These are phyloP conservation scores for Botrytis elliptica DNA, from an alignment of 2,329 filamentous ascomycete genomes.

Conservation along the genomic window DNA sequence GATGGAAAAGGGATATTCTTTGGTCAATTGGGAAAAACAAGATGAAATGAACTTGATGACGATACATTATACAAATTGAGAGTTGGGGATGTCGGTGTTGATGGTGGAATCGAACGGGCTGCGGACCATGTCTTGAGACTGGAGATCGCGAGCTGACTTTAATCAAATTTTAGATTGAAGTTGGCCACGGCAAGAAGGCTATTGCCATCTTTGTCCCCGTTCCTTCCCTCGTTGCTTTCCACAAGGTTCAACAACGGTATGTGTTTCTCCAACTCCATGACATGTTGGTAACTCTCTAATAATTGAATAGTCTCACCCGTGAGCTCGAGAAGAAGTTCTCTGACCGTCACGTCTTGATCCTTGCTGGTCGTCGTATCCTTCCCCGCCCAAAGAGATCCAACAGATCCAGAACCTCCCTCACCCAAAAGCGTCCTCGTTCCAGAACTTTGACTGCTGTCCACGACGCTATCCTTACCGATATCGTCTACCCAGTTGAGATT, in stretches of 20 bases:
- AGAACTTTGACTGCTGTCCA: slow-evolving; percentile 98
- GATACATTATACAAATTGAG: slow-evolving; percentile 26
- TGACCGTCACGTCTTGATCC: slow-evolving; percentile 98
- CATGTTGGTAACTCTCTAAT: slow-evolving; percentile 6
- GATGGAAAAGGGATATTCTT: slow-evolving; percentile 7
- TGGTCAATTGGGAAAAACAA: slow-evolving; percentile 20
- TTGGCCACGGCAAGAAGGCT: slow-evolving; percentile 99
- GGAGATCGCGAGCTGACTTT: slow-evolving; percentile 76
- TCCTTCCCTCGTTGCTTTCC: slow-evolving; percentile 96
- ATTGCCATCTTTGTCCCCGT: slow-evolving; percentile 99
- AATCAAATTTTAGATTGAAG: slow-evolving; percentile 84
- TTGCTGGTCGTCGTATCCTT: slow-evolving; percentile 97
- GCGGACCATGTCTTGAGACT: slow-evolving; percentile 60
- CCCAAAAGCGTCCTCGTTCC: slow-evolving; percentile 97
- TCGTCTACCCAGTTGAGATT: slow-evolving; percentile 99
- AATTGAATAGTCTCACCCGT: slow-evolving; percentile 76
- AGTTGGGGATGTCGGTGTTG: slow-evolving; percentile 35
- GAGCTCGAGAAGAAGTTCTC: slow-evolving; percentile 99
- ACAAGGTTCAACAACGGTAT: slow-evolving; percentile 99
- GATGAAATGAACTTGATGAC: slow-evolving; percentile 28
- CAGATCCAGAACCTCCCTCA: slow-evolving; percentile 93
- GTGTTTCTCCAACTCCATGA: slow-evolving; percentile 39
- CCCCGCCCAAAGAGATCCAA: slow-evolving; percentile 98
- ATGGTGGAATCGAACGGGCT: slow-evolving; percentile 69
- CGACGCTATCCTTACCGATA: slow-evolving; percentile 95